Evolutionary conservation across 1,284 basidiomycete genomes (phyloP).

Genomic region (Marasmius tenuissimus): DNA sequence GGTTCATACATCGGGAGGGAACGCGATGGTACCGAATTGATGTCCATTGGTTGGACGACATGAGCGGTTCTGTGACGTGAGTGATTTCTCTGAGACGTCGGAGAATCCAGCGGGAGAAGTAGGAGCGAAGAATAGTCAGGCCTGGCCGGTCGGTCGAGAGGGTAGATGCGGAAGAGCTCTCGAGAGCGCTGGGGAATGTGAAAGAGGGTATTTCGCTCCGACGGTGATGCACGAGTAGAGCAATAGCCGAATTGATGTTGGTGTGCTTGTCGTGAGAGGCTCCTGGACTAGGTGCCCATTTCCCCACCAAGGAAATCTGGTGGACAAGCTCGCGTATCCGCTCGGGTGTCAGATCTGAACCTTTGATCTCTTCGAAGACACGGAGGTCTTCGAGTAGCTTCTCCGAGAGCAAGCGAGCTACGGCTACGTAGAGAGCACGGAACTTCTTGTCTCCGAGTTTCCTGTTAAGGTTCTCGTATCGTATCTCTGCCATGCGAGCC

Average conservation of each 20-base stretch:
- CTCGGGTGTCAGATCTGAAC: conserved; percentile 23
- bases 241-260: conserved; percentile 63
- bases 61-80: conserved; percentile 56
- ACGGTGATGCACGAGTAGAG: conserved; percentile 47
- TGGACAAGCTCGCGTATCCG: conserved; percentile 30
- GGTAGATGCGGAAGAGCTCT: conserved; percentile 13
- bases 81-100: conserved; percentile 50
- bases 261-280: conserved; percentile 61
- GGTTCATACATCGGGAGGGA: conserved; percentile 59
- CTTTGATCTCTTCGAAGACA: conserved; percentile 33
- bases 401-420: conserved; percentile 59
- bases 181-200: conserved; percentile 16
- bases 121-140: conserved; percentile 42
- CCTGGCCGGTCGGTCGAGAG: background rate
- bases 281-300: conserved; percentile 68
- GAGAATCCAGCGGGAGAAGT: conserved; percentile 55
- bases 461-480: background rate
- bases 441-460: conserved; percentile 31
- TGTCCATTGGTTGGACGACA: conserved; percentile 60
- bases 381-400: conserved; percentile 48
- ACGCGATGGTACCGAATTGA: conserved; percentile 57
- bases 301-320: conserved; percentile 55
- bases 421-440: conserved; percentile 61
- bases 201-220: conserved; percentile 13
- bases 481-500: no score